Evolutionary conservation across 1,284 basidiomycete species (phyloP).

Genomic region (Ustilago xerochloae): DNA sequence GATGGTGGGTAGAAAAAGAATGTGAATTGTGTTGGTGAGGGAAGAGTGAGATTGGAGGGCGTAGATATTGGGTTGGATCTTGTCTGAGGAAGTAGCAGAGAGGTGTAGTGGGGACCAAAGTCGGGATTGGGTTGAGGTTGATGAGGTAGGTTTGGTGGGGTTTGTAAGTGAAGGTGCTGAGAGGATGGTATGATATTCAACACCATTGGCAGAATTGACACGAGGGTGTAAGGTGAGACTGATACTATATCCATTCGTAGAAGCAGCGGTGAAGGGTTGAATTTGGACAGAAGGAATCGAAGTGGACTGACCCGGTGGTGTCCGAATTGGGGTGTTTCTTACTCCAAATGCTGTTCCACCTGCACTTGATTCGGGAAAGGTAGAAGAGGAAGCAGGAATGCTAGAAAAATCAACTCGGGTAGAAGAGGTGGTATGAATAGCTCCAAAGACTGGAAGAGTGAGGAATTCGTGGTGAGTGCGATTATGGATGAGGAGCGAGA

Average conservation of each 20-base stretch:
- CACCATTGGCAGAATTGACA: not conserved
- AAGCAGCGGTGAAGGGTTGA: conserved; percentile 28
- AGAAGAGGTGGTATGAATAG: conserved; percentile 17
- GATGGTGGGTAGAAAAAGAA: conserved; percentile 36
- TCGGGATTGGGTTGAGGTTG: too few species aligned
- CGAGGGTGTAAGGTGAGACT: conserved; percentile 19
- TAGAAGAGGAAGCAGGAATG: conserved; percentile 10
- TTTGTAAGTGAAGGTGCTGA: too few species aligned
- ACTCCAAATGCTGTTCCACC: conserved; percentile 21
- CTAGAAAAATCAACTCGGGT: conserved; percentile 15
- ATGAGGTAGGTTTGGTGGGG: too few species aligned
- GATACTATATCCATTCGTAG: conserved; percentile 22
- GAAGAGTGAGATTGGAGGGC: conserved; percentile 11
- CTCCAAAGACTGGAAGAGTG: conserved; percentile 31
- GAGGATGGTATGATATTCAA: conserved; percentile 4
- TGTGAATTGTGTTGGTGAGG: conserved; percentile 26
- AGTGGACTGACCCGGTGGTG: not conserved
- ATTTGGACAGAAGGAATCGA: conserved; percentile 20
- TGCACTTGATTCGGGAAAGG: not conserved
- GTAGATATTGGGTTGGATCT: not conserved
- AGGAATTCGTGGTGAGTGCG: conserved; percentile 28
- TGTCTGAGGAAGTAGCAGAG: not conserved
- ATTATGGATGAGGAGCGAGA: conserved; percentile 32
- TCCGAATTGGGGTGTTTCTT: conserved; percentile 20
- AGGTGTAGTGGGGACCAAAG: conserved; percentile 23